phyloP scores from a whole-genome alignment of 1,284 basidiomycete species.

The Marasmius tenuissimus region DNA sequence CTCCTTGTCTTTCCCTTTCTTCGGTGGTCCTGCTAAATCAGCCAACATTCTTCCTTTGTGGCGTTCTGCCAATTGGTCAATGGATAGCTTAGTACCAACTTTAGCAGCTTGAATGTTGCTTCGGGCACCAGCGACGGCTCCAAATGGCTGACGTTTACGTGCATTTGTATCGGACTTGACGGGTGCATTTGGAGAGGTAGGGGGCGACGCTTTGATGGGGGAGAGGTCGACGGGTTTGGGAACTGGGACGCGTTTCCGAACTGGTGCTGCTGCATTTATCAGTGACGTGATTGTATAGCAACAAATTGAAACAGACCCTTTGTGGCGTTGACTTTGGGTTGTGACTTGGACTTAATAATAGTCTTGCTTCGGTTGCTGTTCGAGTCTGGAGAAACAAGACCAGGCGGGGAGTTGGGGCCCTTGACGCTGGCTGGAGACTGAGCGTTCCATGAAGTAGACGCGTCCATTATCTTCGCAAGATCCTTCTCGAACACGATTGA shows the following conservation, averaged over 20 bases:
- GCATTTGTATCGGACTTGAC: neutral
- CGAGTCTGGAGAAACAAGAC: conserved; percentile 21
- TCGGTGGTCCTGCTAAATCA: conserved; percentile 12
- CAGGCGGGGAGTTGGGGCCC: conserved; percentile 26
- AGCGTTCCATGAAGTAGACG: conserved; percentile 33
- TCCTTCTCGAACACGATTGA: conserved; percentile 51
- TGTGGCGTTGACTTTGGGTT: conserved; percentile 33
- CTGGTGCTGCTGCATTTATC: conserved; percentile 16
- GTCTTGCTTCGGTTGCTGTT: conserved; percentile 13
- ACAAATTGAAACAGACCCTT: neutral
- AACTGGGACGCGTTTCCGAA: conserved; percentile 36
- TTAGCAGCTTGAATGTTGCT: conserved; percentile 16
- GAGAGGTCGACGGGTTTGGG: conserved; percentile 38
- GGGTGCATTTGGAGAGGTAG: conserved; percentile 30
- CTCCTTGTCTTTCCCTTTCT: conserved; percentile 30
- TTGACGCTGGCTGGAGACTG: conserved; percentile 17
- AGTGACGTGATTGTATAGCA: neutral
- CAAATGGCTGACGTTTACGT: conserved; percentile 18
- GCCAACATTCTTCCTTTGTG: conserved; percentile 13
- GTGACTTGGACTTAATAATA: conserved; percentile 40
- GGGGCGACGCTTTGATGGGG: conserved; percentile 47
- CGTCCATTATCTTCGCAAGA: conserved; percentile 40
- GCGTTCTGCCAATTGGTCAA: conserved; percentile 7
- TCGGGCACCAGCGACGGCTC: conserved; percentile 11
- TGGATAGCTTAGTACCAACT: conserved; percentile 6